Evolutionary conservation across 306 rosid genomes (phyloP).

Genomic region (Vigna nakashimae): DNA sequence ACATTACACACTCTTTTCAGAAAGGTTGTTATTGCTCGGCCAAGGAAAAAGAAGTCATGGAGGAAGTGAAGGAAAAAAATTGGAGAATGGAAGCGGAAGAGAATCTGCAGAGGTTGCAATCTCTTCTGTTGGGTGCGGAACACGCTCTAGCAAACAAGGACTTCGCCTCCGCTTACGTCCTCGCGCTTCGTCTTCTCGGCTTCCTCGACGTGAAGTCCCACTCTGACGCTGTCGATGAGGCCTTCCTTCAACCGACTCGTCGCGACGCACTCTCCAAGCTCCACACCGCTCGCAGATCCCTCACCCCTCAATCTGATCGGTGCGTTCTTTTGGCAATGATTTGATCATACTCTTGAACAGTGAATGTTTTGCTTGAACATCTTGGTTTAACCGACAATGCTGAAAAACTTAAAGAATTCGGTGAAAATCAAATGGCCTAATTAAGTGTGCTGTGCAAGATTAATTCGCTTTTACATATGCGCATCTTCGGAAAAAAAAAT

Average conservation of each 20-base stretch:
- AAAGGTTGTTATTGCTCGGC: neutral
- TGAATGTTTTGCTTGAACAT: neutral
- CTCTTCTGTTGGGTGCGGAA: slow-evolving; percentile 80
- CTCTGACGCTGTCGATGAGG: slow-evolving; percentile 63
- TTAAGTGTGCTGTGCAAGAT: neutral
- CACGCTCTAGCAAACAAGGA: slow-evolving; percentile 63
- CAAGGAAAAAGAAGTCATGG: neutral
- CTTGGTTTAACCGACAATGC: neutral
- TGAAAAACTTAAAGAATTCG: neutral
- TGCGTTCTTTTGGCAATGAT: slow-evolving; percentile 1
- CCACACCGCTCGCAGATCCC: slow-evolving; percentile 59
- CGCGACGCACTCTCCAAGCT: slow-evolving; percentile 59
- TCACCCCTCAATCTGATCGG: slow-evolving; percentile 76
- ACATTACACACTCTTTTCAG: neutral
- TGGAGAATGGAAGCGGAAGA: slow-evolving; percentile 57
- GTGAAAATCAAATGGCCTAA: neutral
- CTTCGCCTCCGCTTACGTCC: slow-evolving; percentile 65
- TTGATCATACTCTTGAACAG: neutral
- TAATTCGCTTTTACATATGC: no score
- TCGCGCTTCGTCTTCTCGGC: slow-evolving; percentile 83
- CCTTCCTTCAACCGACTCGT: slow-evolving; percentile 74
- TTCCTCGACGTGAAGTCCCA: slow-evolving; percentile 71
- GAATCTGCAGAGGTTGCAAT: slow-evolving; percentile 75
- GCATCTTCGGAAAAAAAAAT: no score
- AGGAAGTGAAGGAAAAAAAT: slow-evolving; percentile 47